phyloP scores from a whole-genome alignment of 2,329 filamentous ascomycete species.

The Aspergillus aculeatus region DNA sequence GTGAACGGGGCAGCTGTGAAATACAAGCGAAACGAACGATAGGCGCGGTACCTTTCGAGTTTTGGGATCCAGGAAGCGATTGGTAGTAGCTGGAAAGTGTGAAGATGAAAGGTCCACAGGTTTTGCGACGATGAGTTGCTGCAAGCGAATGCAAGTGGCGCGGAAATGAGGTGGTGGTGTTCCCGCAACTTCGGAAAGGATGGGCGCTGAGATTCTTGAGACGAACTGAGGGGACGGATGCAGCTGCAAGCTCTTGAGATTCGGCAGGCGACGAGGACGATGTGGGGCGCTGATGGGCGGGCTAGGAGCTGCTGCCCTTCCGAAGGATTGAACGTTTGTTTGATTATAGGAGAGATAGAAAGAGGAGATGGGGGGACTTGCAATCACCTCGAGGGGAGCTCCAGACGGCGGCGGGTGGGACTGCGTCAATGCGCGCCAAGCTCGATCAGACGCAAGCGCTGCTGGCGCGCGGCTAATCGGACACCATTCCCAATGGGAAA shows the following conservation, averaged over 20 bases:
- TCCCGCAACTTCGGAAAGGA: neutral
- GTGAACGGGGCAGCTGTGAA: neutral
- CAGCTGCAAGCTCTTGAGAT: neutral
- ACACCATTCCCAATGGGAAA: no score
- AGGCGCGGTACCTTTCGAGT: constrained; percentile 16
- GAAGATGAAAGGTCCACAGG: neutral
- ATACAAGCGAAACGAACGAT: constrained; percentile 1
- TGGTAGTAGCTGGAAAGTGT: neutral
- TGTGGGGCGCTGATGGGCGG: neutral
- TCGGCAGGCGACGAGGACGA: neutral
- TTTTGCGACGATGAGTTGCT: neutral
- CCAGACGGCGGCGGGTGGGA: constrained; percentile 2
- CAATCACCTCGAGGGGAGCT: constrained; percentile 8
- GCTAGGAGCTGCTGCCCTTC: neutral
- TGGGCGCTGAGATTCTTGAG: neutral
- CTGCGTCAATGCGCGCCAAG: constrained; percentile 5
- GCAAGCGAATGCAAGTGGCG: neutral
- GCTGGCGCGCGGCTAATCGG: constrained; percentile 10
- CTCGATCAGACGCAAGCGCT: constrained; percentile 4
- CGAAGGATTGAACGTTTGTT: neutral
- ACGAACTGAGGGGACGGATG: neutral
- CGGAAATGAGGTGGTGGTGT: neutral
- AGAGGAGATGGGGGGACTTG: constrained; percentile 5
- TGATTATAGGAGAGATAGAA: neutral
- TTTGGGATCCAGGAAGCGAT: neutral